These are phyloP conservation scores for Elaeagnus macrophylla DNA, from an alignment of 306 rosid species.

Conservation along the genomic window DNA sequence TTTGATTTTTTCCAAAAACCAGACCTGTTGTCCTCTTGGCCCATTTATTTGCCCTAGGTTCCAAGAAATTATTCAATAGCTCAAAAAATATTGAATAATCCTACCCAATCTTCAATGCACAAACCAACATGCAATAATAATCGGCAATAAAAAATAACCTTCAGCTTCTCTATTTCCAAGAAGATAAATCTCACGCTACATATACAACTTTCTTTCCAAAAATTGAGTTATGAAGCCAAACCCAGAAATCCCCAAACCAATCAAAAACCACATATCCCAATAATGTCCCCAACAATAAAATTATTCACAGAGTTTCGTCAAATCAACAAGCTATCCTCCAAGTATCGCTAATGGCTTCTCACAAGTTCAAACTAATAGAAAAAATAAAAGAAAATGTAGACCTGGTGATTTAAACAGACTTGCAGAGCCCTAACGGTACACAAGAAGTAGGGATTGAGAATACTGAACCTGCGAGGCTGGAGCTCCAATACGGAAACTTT, in stretches of 20 bases:
- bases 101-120: constrained; percentile 43
- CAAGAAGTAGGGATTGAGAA: no score
- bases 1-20: constrained; percentile 55
- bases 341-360: no score
- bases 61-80: constrained; percentile 9
- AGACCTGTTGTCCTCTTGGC: constrained; percentile 47
- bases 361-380: no score
- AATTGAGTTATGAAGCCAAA: constrained; percentile 14
- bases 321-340: no score
- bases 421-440: no score
- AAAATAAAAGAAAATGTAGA: no score
- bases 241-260: constrained; percentile 17
- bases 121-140: constrained; percentile 26
- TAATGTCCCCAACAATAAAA: no score
- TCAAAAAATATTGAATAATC: constrained; percentile 18
- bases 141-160: constrained; percentile 26
- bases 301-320: no score
- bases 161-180: constrained; percentile 31
- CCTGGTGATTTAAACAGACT: no score
- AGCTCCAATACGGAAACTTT: no score
- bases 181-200: constrained; percentile 28
- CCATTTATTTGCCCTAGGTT: constrained; percentile 48
- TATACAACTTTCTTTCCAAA: constrained; percentile 15
- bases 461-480: no score
- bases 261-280: constrained; percentile 7